phyloP scores from a whole-genome alignment of 148 eudicot genomes.

The Arctostaphylos glauca region DNA sequence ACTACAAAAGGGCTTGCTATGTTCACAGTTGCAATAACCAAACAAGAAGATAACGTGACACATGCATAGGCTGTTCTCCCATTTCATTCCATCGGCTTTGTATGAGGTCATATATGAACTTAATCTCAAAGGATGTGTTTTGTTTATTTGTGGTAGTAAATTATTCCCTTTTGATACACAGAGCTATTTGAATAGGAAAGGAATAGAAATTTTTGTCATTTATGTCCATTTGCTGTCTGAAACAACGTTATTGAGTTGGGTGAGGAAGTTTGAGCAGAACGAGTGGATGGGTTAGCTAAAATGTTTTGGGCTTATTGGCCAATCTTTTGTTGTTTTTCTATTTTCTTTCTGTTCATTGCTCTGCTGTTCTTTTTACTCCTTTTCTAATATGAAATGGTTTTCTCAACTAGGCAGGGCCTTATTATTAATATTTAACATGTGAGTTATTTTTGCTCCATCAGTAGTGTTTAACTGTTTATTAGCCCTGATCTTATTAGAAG shows the following conservation, averaged over 20 bases:
- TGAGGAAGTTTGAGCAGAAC: not conserved
- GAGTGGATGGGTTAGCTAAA: not conserved
- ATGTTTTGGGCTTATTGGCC: not conserved
- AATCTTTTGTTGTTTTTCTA: too few relatives aligned
- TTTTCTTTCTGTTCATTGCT: not conserved
- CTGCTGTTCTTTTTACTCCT: not conserved
- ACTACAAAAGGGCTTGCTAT: not conserved
- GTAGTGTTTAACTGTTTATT: too few relatives aligned
- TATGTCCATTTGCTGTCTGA: not conserved
- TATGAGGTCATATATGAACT: not conserved
- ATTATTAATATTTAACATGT: not conserved
- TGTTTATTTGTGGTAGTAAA: not conserved
- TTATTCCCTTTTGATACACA: not conserved
- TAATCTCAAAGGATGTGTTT: not conserved
- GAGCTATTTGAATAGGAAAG: not conserved
- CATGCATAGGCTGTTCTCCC: too few relatives aligned
- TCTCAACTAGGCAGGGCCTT: not conserved
- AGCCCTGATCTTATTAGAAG: too few relatives aligned
- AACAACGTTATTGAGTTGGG: not conserved
- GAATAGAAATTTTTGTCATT: not conserved
- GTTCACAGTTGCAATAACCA: not conserved
- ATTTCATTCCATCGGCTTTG: not conserved
- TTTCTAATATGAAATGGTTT: too few relatives aligned
- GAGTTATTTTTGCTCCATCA: too few relatives aligned
- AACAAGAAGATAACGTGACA: too few relatives aligned